These are phyloP conservation scores for Macrophomina tecta DNA, from an alignment of 2,329 filamentous ascomycete species.

Conservation along the genomic window DNA sequence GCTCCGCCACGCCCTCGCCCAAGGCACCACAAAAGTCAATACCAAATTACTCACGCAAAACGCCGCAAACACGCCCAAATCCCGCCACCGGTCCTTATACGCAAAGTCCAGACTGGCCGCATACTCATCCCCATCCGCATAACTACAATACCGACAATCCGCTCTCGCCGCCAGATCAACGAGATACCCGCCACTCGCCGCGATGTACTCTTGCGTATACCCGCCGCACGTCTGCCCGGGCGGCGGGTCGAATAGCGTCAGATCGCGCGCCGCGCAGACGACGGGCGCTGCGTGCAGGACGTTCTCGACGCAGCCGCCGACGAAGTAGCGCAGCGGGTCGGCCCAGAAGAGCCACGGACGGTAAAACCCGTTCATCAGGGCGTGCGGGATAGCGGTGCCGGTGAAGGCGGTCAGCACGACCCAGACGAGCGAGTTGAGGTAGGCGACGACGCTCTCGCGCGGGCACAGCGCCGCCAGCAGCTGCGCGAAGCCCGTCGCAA, in stretches of 20 bases:
- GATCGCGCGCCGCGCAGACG: slow-evolving; percentile 61
- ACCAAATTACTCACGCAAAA: slow-evolving; percentile 3
- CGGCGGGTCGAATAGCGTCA: slow-evolving; percentile 66
- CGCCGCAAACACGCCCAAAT: slow-evolving; percentile 2
- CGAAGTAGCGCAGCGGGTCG: slow-evolving; percentile 70
- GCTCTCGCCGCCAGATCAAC: slow-evolving; percentile 55
- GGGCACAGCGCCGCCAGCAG: slow-evolving; percentile 70
- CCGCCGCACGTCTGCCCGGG: slow-evolving; percentile 63
- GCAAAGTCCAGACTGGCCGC: neutral
- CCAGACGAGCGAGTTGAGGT: slow-evolving; percentile 73
- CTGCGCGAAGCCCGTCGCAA: slow-evolving; percentile 69
- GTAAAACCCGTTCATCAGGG: slow-evolving; percentile 70
- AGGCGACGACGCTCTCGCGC: slow-evolving; percentile 69
- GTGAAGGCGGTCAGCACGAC: slow-evolving; percentile 74
- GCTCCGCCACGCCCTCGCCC: neutral
- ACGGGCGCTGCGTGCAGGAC: slow-evolving; percentile 63
- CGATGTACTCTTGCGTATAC: slow-evolving; percentile 61
- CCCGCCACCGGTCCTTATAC: neutral
- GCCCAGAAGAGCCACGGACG: slow-evolving; percentile 58
- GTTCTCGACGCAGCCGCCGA: slow-evolving; percentile 66
- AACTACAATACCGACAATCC: slow-evolving; percentile 69
- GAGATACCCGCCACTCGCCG: slow-evolving; percentile 66
- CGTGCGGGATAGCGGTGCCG: slow-evolving; percentile 73
- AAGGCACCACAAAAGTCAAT: neutral
- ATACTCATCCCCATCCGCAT: slow-evolving; percentile 66